phyloP scores from a whole-genome alignment of 768 basidiomycete genomes.

The Hypholoma fasciculare region DNA sequence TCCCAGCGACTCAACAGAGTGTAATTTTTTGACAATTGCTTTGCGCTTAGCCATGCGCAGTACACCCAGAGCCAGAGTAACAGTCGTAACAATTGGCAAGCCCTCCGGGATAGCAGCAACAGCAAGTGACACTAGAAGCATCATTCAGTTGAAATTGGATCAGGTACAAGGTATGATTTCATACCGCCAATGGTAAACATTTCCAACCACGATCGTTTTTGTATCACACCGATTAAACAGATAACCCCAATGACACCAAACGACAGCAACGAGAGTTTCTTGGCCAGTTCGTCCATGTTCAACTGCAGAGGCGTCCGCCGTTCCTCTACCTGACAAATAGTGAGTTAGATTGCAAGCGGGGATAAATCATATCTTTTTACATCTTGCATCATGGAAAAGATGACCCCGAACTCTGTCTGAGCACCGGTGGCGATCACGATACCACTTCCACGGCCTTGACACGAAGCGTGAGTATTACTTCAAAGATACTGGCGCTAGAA shows the following conservation, averaged over 20 bases:
- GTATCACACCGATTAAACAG: constrained; percentile 84
- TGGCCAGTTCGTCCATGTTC: constrained; percentile 95
- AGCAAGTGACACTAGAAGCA: constrained; percentile 80
- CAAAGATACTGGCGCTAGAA: too few species aligned
- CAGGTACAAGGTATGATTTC: constrained; percentile 17
- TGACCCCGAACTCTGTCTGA: constrained; percentile 92
- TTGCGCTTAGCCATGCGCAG: constrained; percentile 92
- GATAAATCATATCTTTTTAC: constrained; percentile 36
- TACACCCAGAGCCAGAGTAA: constrained; percentile 94
- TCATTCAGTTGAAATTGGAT: background rate
- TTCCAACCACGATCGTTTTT: constrained; percentile 87
- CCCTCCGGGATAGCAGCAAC: constrained; percentile 99
- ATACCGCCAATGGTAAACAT: constrained; percentile 99
- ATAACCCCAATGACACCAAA: constrained; percentile 96
- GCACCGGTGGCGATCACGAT: constrained; percentile 86
- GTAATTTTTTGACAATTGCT: constrained; percentile 96
- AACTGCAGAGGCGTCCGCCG: constrained; percentile 90
- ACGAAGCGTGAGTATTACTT: too few species aligned
- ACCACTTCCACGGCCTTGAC: constrained; percentile 74
- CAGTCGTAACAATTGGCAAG: constrained; percentile 94
- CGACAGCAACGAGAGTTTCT: constrained; percentile 85
- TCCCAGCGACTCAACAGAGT: constrained; percentile 91
- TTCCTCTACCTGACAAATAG: constrained; percentile 59
- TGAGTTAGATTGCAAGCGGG: background rate
- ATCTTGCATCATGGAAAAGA: constrained; percentile 98